Evolutionary conservation across 2,329 filamentous ascomycete genomes (phyloP).

Genomic region (Cladophialophora bantiana): DNA sequence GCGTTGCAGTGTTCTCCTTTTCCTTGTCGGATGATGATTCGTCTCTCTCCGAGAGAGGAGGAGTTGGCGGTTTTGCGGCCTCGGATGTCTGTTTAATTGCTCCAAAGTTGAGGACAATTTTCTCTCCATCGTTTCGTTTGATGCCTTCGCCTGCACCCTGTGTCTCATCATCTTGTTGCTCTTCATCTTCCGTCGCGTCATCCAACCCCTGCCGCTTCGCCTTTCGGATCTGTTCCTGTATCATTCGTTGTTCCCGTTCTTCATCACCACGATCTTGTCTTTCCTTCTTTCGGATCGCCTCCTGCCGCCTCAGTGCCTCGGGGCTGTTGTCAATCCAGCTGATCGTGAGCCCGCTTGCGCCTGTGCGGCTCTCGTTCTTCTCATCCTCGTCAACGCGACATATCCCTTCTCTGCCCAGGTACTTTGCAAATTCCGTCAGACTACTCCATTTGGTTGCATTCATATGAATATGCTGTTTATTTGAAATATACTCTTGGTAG

Average conservation of each 20-base stretch:
- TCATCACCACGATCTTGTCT: slow-evolving; percentile 89
- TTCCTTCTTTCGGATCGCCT: slow-evolving; percentile 83
- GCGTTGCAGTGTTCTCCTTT: slow-evolving; percentile 26
- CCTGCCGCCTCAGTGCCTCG: slow-evolving; percentile 79
- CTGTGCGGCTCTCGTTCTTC: slow-evolving; percentile 61
- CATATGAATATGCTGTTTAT: slow-evolving; percentile 91
- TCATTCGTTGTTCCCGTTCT: slow-evolving; percentile 81
- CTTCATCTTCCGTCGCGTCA: slow-evolving; percentile 52
- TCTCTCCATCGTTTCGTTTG: slow-evolving; percentile 73
- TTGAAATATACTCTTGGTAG: slow-evolving; percentile 90
- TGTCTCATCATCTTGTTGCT: slow-evolving; percentile 49
- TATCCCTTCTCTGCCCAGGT: slow-evolving; percentile 83
- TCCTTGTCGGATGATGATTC: slow-evolving; percentile 29
- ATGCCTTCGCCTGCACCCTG: slow-evolving; percentile 50
- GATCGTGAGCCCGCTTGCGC: slow-evolving; percentile 67
- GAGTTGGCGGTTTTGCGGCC: slow-evolving; percentile 39
- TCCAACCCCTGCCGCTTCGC: slow-evolving; percentile 68
- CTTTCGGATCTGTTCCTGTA: slow-evolving; percentile 81
- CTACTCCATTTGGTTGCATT: slow-evolving; percentile 89
- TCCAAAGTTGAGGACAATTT: slow-evolving; percentile 75
- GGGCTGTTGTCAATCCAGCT: slow-evolving; percentile 92
- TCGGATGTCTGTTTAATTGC: slow-evolving; percentile 41
- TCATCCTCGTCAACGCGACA: slow-evolving; percentile 89
- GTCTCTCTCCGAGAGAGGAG: slow-evolving; percentile 36
- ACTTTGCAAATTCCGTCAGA: slow-evolving; percentile 87